Percentiles rank a stretch among this genome's conserved stretches.
These are phyloP conservation scores for Nicotiana sylvestris DNA, from an alignment of 257 asterid genomes.

Conservation along the genomic window DNA sequence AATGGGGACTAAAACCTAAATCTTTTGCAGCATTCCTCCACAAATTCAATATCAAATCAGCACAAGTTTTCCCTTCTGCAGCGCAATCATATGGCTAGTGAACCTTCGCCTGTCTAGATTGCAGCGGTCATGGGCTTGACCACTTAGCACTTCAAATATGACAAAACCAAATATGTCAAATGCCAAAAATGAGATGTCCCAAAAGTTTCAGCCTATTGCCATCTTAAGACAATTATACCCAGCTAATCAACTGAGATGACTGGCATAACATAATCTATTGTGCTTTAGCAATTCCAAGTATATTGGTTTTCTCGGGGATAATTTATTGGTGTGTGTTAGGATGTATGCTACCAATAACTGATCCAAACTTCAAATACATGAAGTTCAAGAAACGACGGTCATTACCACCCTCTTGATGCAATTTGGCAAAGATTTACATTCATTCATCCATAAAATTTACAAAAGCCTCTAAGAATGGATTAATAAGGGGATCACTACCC, in stretches of 20 bases:
- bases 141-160: slow-evolving; percentile 1
- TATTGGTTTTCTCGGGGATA: not conserved
- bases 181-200: not conserved
- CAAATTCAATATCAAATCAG: not conserved
- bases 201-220: not conserved
- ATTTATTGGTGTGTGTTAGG: not conserved
- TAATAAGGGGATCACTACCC: not conserved
- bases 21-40: not conserved
- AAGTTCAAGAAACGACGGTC: not conserved
- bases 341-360: not conserved
- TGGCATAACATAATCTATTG: not conserved
- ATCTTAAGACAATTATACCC: not conserved
- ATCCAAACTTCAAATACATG: not conserved
- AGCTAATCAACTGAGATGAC: not conserved
- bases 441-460: not conserved
- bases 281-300: not conserved
- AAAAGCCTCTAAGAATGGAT: not conserved
- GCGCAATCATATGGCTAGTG: not conserved
- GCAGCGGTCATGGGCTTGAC: not conserved
- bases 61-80: not conserved
- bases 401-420: slow-evolving; percentile 2
- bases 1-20: not conserved
- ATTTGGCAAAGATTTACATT: not conserved
- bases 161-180: not conserved
- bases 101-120: slow-evolving; percentile 1